Conservation (phyloP, 148 eudicot species). For the Fagopyrum esculentum region DNA sequence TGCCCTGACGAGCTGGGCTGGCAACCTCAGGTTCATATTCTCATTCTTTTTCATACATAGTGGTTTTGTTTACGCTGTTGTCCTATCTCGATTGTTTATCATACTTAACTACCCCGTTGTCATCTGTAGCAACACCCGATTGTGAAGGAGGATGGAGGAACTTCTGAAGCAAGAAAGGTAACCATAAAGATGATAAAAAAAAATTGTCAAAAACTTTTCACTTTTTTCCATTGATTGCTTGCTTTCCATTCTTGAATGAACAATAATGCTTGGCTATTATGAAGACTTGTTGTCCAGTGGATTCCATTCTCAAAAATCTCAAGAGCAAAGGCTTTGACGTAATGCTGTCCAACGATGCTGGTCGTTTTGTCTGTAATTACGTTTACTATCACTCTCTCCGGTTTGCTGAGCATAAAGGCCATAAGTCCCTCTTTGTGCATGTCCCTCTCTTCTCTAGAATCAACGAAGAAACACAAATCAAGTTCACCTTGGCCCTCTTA, state of each 20-base stretch:
- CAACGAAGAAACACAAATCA: constrained; percentile 59
- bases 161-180: constrained; percentile 47
- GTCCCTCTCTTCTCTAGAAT: constrained; percentile 64
- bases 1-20: constrained; percentile 85
- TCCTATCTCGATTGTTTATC: not conserved
- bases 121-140: constrained; percentile 43
- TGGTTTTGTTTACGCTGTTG: not conserved
- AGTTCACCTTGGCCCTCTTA: constrained; percentile 43
- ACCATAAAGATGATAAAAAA: not conserved
- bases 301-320: constrained; percentile 33
- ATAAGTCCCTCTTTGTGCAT: constrained; percentile 70
- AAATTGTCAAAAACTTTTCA: not conserved
- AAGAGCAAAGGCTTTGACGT: constrained; percentile 45
- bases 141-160: constrained; percentile 45
- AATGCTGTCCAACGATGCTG: constrained; percentile 55
- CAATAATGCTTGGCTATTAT: constrained; percentile 1
- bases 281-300: constrained; percentile 48
- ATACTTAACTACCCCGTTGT: not conserved
- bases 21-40: constrained; percentile 46
- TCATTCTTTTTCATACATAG: not conserved
- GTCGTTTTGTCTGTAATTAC: constrained; percentile 76
- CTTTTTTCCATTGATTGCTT: not conserved
- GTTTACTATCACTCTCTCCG: constrained; percentile 77
- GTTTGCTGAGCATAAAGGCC: constrained; percentile 53
- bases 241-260: not conserved